phyloP scores from a whole-genome alignment of 2,329 filamentous ascomycete species.

The Botrytis fabae region DNA sequence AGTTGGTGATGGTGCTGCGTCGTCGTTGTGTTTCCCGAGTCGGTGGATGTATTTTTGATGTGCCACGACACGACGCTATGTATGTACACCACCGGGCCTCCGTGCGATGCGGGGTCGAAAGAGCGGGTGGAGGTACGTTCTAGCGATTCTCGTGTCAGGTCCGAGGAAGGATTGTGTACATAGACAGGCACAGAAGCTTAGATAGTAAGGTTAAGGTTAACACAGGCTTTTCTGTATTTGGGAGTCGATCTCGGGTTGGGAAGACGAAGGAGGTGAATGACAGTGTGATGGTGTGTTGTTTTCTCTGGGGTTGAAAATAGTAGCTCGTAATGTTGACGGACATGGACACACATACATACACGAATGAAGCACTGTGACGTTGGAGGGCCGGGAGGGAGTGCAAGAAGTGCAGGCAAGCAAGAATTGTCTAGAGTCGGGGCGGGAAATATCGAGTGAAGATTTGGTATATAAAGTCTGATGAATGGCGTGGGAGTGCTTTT shows the following conservation, averaged over 20 bases:
- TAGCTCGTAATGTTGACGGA: neutral
- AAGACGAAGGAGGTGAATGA: neutral
- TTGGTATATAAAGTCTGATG: conserved; percentile 5
- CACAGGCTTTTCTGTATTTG: neutral
- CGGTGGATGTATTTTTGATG: too few species aligned
- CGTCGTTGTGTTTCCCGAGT: too few species aligned
- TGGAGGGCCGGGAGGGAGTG: neutral
- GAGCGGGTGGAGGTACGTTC: neutral
- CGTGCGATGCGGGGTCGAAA: neutral
- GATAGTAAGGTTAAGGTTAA: neutral
- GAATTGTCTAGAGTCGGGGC: neutral
- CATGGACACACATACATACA: neutral
- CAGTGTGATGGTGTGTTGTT: neutral
- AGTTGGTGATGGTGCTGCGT: too few species aligned
- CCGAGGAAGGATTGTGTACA: neutral
- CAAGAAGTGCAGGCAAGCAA: neutral
- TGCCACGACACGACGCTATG: neutral
- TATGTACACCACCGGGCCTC: neutral
- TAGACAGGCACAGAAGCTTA: neutral
- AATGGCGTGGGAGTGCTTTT: neutral
- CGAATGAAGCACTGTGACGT: neutral
- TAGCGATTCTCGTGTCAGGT: neutral
- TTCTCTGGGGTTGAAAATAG: neutral
- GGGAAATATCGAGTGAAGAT: neutral
- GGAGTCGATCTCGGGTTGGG: neutral